Base-by-base conservation (phyloP, 2,329 filamentous ascomycete species). In the Aspergillus caelatus region DNA sequence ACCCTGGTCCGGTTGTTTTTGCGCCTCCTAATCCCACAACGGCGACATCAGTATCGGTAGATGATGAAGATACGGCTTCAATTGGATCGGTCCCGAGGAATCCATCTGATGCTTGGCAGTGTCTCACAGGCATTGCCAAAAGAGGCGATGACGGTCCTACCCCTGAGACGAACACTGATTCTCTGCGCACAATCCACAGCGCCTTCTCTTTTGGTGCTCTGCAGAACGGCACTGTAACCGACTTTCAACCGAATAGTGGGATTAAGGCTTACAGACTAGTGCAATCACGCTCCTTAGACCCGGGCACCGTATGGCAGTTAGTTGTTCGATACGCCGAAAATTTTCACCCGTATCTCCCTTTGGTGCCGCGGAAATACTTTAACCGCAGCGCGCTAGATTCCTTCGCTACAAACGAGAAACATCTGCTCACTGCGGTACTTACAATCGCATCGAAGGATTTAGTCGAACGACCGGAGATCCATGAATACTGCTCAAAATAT, bases 371-470 rank as follows among this genome's bases (percentile, higher is more conserved):
- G 43, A 83, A 84, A 66, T 86, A 88, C 50, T 85, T 89, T 66
- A 81, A 87, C 65, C 79, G 83, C 45, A 74, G 78, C 16, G 78
- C 84, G 61, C 75, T 91, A 11, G 79, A 85, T 30, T 78, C 83
- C 21, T 86, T 87, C 65, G 86, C 87, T 6, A 80, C 82, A 2
- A 84, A 85, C 32, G 89, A 91, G 70, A 87, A 85, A 34, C 87
- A 91, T 70, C 80, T 92, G 0, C 81, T 92, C 19, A 91, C 89
- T 0, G 89, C 89, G 0, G 86, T 92, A 3, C 79, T 92, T 4
- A 89, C 89, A 1, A 89, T 92, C 56, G 87, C 89, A 4, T 90
- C 89, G 9, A 90, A 91, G 74, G 89, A 92, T 69, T 78, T 91
- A n/a, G 82, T 85, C 1, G 83, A 89, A 7, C 86, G 89, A 69